Conservation (phyloP, 163 green algal genomes). For the Prototheca cutis region DNA sequence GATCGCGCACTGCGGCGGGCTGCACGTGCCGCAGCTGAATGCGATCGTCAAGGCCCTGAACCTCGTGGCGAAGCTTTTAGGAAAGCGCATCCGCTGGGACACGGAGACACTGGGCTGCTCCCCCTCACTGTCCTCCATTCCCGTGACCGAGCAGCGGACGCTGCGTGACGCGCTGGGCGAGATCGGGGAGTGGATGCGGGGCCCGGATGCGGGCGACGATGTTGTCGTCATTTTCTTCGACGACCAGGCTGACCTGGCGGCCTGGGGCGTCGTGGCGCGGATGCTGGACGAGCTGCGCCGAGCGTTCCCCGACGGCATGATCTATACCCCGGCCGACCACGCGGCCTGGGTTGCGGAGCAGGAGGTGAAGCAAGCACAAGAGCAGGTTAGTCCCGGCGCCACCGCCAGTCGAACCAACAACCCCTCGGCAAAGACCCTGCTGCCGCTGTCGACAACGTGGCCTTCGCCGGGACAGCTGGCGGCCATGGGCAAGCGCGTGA, state of each 20-base stretch:
- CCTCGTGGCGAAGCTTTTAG: conserved; percentile 41
- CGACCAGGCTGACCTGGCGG: conserved; percentile 37
- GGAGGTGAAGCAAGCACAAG: not conserved
- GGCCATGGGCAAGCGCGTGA: conserved; percentile 35
- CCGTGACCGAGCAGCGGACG: conserved; percentile 39
- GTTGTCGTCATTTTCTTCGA: conserved; percentile 53
- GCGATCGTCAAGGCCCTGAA: conserved; percentile 43
- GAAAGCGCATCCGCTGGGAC: conserved; percentile 56
- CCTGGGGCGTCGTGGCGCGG: conserved; percentile 21
- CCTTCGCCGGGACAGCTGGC: conserved; percentile 19
- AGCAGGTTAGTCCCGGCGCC: not conserved
- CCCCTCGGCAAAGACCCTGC: not conserved
- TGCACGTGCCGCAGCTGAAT: conserved; percentile 44
- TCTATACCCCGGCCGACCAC: not conserved
- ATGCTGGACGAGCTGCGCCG: not conserved
- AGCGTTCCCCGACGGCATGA: not conserved
- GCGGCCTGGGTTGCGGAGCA: not conserved
- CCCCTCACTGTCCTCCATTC: conserved; percentile 55
- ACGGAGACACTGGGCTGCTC: conserved; percentile 64
- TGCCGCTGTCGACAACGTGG: not conserved
- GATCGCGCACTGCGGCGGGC: conserved; percentile 67
- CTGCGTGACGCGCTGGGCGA: conserved; percentile 38
- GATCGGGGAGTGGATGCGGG: conserved; percentile 42
- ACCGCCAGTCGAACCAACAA: not conserved
- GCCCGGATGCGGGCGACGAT: conserved; percentile 24